A percentile compares a stretch with the other conserved stretches of the same genome.
Conservation (phyloP, 257 asterid species). For the Lycium ferocissimum region DNA sequence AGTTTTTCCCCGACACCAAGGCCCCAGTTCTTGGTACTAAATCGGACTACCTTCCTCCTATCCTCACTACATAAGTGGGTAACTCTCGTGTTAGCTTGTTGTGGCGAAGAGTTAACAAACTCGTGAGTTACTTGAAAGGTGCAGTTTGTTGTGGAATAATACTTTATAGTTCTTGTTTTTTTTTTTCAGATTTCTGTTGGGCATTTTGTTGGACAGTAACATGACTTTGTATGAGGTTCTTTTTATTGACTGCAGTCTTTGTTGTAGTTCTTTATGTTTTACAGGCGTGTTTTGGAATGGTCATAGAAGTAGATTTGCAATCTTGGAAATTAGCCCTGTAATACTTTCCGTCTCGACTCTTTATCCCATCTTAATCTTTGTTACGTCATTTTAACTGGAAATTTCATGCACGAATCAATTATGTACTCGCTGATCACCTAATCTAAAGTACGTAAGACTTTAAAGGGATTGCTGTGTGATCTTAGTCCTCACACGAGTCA, state of each 20-base stretch:
- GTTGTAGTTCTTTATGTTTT: not conserved
- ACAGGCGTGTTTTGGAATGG: not conserved
- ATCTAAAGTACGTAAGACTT: not conserved
- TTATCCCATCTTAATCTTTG: not conserved
- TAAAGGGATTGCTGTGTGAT: not conserved
- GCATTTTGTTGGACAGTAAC: not conserved
- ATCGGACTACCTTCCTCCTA: constrained; percentile 80
- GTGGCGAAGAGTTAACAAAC: not conserved
- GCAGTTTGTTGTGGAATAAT: constrained; percentile 30
- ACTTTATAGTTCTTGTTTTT: not conserved
- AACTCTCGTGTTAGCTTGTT: not conserved
- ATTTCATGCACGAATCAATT: not conserved
- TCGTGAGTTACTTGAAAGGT: not conserved
- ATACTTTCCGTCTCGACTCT: not conserved
- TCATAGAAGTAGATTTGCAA: not conserved
- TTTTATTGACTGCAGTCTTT: constrained; percentile 14
- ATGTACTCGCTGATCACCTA: not conserved
- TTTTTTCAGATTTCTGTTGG: not conserved
- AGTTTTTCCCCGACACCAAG: constrained; percentile 77
- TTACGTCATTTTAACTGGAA: not conserved
- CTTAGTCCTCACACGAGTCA: too few species aligned
- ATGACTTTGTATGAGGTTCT: constrained; percentile 24
- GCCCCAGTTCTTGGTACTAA: constrained; percentile 71
- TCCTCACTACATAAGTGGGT: constrained; percentile 65
- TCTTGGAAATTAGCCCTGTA: not conserved